Percentiles rank a stretch among this genome's conserved stretches.
Conservation (phyloP, 176 grass and related monocot species). For the Luzula sylvatica region DNA sequence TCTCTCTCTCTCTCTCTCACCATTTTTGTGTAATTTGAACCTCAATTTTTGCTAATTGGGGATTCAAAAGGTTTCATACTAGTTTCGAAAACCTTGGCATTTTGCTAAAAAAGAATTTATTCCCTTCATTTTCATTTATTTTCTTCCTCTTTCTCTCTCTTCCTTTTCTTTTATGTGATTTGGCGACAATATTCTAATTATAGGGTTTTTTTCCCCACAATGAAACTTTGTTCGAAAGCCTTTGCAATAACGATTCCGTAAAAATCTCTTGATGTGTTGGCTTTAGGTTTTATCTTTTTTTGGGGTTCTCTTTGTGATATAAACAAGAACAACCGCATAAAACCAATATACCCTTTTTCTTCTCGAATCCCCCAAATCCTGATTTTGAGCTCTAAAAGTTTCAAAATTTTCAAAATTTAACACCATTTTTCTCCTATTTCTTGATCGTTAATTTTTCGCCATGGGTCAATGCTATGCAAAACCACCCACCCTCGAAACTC, state of each 20-base stretch:
- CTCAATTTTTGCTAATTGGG: slow-evolving; percentile 38
- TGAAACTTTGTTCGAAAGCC: neutral
- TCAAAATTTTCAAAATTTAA: slow-evolving; percentile 9
- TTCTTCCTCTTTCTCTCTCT: neutral
- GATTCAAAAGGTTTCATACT: slow-evolving; percentile 31
- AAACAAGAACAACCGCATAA: neutral
- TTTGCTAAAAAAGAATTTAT: slow-evolving; percentile 11
- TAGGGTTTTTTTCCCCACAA: neutral
- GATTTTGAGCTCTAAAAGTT: slow-evolving; percentile 20
- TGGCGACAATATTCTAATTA: neutral
- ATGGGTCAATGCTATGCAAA: slow-evolving; percentile 75
- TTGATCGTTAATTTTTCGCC: slow-evolving; percentile 21
- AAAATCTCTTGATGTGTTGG: slow-evolving; percentile 15
- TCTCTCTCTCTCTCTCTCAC: too few species aligned
- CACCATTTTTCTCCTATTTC: slow-evolving; percentile 2
- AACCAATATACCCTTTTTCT: slow-evolving; percentile 14
- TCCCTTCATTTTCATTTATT: slow-evolving; percentile 25
- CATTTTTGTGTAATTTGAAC: neutral
- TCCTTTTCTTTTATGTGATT: neutral
- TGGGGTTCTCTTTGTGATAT: neutral
- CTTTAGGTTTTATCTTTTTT: slow-evolving; percentile 21
- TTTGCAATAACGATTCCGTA: neutral
- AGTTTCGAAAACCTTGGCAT: neutral
- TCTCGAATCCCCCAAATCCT: slow-evolving; percentile 5
- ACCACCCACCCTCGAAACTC: slow-evolving; percentile 17